A percentile compares a stretch with the other conserved stretches of the same genome.
Conservation (phyloP, 2,329 filamentous ascomycete species). For the Sphaerulina musiva region DNA sequence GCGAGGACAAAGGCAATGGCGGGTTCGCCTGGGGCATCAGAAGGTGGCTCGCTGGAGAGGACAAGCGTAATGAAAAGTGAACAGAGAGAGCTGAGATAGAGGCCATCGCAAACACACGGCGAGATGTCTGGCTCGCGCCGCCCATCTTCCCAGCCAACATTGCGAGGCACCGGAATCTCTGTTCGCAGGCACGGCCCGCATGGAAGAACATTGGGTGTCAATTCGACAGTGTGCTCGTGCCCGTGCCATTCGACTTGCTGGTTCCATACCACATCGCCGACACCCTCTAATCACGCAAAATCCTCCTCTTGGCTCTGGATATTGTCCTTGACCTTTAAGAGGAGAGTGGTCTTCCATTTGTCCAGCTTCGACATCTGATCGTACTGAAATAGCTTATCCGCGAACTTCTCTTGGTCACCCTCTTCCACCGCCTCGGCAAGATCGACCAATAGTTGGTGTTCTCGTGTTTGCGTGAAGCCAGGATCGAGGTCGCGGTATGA, state of each 20-base stretch:
- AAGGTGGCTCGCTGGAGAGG: constrained; percentile 7
- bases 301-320: constrained; percentile 68
- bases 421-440: constrained; percentile 67
- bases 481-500: constrained; percentile 75
- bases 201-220: no score
- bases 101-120: no score
- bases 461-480: constrained; percentile 67
- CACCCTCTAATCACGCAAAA: constrained; percentile 48
- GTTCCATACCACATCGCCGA: background rate
- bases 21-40: constrained; percentile 28
- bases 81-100: background rate
- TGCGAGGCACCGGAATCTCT: no score
- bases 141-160: background rate
- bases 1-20: constrained; percentile 5
- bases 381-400: constrained; percentile 79
- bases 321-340: constrained; percentile 74
- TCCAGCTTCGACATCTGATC: constrained; percentile 91
- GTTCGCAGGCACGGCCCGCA: no score
- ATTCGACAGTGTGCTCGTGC: background rate
- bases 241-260: background rate
- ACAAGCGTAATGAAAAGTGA: background rate
- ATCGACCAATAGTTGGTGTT: constrained; percentile 74
- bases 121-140: no score
- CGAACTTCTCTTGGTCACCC: constrained; percentile 74
- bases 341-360: constrained; percentile 89